phyloP scores from a whole-genome alignment of 2,329 filamentous ascomycete species.

The Zymoseptoria brevis region DNA sequence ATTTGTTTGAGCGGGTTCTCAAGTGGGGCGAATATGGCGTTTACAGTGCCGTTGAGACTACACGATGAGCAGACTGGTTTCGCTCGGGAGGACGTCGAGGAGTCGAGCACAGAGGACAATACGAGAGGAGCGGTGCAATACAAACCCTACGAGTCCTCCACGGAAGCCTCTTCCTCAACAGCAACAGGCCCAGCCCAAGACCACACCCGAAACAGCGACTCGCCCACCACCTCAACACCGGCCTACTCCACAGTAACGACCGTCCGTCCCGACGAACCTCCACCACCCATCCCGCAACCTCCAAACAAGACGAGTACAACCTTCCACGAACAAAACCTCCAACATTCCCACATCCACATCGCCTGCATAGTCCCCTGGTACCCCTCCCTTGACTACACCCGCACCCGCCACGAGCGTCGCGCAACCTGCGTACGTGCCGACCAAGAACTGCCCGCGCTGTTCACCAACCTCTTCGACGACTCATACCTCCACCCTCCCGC shows the following conservation, averaged over 20 bases:
- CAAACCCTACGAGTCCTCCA: slow-evolving; percentile 11
- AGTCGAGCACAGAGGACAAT: neutral
- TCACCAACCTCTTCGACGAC: slow-evolving; percentile 46
- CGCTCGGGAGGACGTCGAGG: slow-evolving; percentile 8
- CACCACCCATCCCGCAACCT: slow-evolving; percentile 3
- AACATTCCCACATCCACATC: slow-evolving; percentile 36
- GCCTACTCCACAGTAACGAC: slow-evolving; percentile 13
- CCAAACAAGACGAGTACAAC: slow-evolving; percentile 6
- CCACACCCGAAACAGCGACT: neutral
- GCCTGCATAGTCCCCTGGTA: slow-evolving; percentile 55
- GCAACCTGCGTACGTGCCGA: slow-evolving; percentile 47
- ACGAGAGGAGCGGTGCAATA: neutral
- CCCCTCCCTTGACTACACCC: slow-evolving; percentile 54
- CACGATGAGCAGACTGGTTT: slow-evolving; percentile 39
- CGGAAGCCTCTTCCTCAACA: slow-evolving; percentile 6
- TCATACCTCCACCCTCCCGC: slow-evolving; percentile 37
- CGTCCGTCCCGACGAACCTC: slow-evolving; percentile 12
- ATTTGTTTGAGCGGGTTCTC: slow-evolving; percentile 56
- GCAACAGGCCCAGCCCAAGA: neutral
- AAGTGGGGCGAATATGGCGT: slow-evolving; percentile 54
- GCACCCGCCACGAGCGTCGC: slow-evolving; percentile 51
- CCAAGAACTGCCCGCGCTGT: slow-evolving; percentile 43
- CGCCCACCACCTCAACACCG: slow-evolving; percentile 1
- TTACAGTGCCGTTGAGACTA: slow-evolving; percentile 53
- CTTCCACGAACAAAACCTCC: slow-evolving; percentile 5